Percentiles rank a stretch among this genome's conserved stretches.
Conservation (phyloP, 176 grass and related monocot genomes). For the Calamus simplicifolius region DNA sequence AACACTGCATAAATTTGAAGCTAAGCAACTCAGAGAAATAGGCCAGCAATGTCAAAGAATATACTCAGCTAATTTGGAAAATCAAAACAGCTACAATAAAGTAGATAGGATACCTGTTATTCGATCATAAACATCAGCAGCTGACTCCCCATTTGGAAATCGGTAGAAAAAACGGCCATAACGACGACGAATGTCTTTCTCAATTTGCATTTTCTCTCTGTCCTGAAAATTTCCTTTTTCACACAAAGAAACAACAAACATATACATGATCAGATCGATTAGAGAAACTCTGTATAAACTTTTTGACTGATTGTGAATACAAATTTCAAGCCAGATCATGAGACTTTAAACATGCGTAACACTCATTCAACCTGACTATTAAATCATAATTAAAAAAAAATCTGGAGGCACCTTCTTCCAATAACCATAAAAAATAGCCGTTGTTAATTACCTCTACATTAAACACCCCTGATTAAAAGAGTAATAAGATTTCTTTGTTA, state of each 20-base stretch:
- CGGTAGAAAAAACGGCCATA: conserved; percentile 76
- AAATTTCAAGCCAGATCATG: too few species aligned
- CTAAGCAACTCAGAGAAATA: conserved; percentile 15
- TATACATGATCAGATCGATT: too few species aligned
- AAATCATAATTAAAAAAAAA: too few species aligned
- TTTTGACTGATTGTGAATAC: too few species aligned
- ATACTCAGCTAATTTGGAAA: background rate
- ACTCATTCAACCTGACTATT: too few species aligned
- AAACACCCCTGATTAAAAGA: too few species aligned
- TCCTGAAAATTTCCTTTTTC: conserved; percentile 65
- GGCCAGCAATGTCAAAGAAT: conserved; percentile 4
- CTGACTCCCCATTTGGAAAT: conserved; percentile 68
- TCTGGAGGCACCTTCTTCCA: too few species aligned
- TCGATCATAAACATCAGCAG: conserved; percentile 68
- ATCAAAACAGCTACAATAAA: background rate
- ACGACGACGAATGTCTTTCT: conserved; percentile 40
- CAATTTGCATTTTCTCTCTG: conserved; percentile 44
- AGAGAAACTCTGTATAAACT: too few species aligned
- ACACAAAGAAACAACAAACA: background rate
- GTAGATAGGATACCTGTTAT: conserved; percentile 35
- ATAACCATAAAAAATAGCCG: too few species aligned
- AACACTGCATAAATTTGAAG: conserved; percentile 45
- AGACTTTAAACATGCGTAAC: too few species aligned
- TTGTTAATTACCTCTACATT: too few species aligned
- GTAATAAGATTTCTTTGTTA: too few species aligned